phyloP scores from a whole-genome alignment of 2,329 filamentous ascomycete species.

The Thielaviopsis punctulata region DNA sequence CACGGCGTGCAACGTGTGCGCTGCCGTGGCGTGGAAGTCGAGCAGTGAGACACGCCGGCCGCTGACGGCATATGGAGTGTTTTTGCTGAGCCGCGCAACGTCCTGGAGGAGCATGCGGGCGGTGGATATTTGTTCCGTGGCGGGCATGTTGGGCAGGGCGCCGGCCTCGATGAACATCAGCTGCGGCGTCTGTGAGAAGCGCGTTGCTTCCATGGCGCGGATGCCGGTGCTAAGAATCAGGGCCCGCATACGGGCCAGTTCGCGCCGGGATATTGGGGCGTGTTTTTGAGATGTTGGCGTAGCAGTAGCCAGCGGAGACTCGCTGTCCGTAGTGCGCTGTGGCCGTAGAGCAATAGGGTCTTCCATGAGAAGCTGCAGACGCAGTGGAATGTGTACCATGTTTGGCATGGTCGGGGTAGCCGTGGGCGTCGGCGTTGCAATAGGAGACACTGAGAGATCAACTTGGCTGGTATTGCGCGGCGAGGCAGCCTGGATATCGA shows the following conservation, averaged over 20 bases:
- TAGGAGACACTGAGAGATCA: neutral
- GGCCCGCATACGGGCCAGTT: constrained; percentile 62
- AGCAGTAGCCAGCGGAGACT: constrained; percentile 11
- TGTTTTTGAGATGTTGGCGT: constrained; percentile 4
- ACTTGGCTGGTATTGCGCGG: constrained; percentile 13
- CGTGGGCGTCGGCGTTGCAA: constrained; percentile 7
- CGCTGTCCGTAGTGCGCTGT: constrained; percentile 1
- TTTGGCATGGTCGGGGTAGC: neutral
- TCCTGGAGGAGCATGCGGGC: constrained; percentile 23
- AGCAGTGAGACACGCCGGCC: constrained; percentile 23
- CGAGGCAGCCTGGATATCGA: constrained; percentile 28
- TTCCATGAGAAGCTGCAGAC: constrained; percentile 9
- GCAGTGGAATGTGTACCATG: constrained; percentile 1
- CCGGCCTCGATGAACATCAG: constrained; percentile 20
- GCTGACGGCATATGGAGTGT: constrained; percentile 14
- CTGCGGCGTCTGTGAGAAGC: constrained; percentile 38
- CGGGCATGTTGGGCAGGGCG: constrained; percentile 1
- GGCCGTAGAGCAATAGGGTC: constrained; percentile 13
- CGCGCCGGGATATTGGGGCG: constrained; percentile 42
- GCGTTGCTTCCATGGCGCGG: constrained; percentile 66
- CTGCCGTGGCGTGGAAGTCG: constrained; percentile 34
- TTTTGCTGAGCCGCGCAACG: constrained; percentile 25
- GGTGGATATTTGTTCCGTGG: neutral
- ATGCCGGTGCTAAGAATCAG: constrained; percentile 73
- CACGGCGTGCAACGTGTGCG: constrained; percentile 31